These are phyloP conservation scores for Rhodofomes roseus DNA, from an alignment of 1,284 basidiomycete genomes.

Conservation along the genomic window DNA sequence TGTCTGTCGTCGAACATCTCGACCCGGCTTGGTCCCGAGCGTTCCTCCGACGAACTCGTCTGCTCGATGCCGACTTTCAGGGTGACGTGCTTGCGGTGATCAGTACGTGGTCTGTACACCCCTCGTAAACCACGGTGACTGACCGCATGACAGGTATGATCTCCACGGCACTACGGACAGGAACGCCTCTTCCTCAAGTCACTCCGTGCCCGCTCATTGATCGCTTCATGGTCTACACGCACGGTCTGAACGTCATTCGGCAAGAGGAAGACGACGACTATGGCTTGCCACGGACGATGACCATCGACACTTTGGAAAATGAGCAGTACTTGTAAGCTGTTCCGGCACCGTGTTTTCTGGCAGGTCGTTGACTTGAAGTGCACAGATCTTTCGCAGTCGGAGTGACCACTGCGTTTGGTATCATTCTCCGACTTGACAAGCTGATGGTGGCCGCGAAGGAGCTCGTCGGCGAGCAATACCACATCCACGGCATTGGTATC, in stretches of 20 bases:
- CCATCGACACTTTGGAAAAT: conserved; percentile 61
- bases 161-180: conserved; percentile 71
- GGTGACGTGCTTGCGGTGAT: conserved; percentile 82
- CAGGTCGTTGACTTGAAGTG: neutral
- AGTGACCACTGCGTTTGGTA: conserved; percentile 63
- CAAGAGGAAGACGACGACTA: conserved; percentile 67
- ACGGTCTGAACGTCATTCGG: conserved; percentile 62
- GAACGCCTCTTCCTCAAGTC: conserved; percentile 78
- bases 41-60: conserved; percentile 70
- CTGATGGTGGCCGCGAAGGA: conserved; percentile 77
- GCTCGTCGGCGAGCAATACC: conserved; percentile 78
- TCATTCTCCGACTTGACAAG: conserved; percentile 64
- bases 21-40: conserved; percentile 75
- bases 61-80: conserved; percentile 79
- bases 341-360: neutral
- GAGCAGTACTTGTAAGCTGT: conserved; percentile 59
- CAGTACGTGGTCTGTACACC: conserved; percentile 35
- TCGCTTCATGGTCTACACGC: conserved; percentile 61
- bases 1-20: conserved; percentile 61
- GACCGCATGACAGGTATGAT: conserved; percentile 50
- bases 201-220: conserved; percentile 82
- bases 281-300: conserved; percentile 61
- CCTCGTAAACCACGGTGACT: too few relatives aligned
- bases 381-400: conserved; percentile 72
- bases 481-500: conserved; percentile 65